Base-by-base conservation (phyloP, 2,329 filamentous ascomycete genomes). In the Cladosporium sp. region DNA sequence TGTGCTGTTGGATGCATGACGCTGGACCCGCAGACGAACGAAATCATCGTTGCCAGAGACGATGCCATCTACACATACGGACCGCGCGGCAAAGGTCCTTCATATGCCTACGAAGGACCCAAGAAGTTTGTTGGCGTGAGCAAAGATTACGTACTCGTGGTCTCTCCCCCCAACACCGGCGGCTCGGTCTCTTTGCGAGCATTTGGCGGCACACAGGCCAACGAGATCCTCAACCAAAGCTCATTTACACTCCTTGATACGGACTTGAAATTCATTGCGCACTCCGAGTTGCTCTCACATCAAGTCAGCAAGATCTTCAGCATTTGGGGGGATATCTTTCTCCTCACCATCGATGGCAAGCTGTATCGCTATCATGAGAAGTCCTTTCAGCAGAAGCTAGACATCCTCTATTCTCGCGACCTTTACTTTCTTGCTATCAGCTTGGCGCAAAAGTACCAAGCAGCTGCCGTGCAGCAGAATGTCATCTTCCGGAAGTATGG, bases 1-100 rank as follows among this genome's bases (percentile, higher is more conserved):
- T 97, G 92, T 64, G 91, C 82, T 9, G 83, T 95, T n/a, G 91
- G 90, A 1, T 99, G 95, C 68, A 96, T 99, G 89, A 88, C 89
- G 0, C 78, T 92, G 11, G 89, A 96, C 67, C 82, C 80, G 54
- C 79, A 80, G 55, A 87, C 84, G 0, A 89, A 87, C 4, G 89
- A 96, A 57, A 84, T 99, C 17, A 81, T 99, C 3, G 86, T 99
- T n/a, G 93, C 86, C 1, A 79, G 93, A 54, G 89, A 96, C 59
- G 95, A 99, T 78, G 93, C 92, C 7, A 86, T 99, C 48, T 97
- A 97, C 70, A 91, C 89, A 53, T 99, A 97, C 69, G 88, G 86
- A 0, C 73, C 86, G 1, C 87, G 93, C 52, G 92, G 92, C 0
- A 82, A 91, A 53, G 90, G 90, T 0, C 86, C 89, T 1, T 92